A percentile compares a stretch with the other conserved stretches of the same genome.
Evolutionary conservation across 2,329 filamentous ascomycete species (phyloP).

Genomic region (Didymella pinodella): DNA sequence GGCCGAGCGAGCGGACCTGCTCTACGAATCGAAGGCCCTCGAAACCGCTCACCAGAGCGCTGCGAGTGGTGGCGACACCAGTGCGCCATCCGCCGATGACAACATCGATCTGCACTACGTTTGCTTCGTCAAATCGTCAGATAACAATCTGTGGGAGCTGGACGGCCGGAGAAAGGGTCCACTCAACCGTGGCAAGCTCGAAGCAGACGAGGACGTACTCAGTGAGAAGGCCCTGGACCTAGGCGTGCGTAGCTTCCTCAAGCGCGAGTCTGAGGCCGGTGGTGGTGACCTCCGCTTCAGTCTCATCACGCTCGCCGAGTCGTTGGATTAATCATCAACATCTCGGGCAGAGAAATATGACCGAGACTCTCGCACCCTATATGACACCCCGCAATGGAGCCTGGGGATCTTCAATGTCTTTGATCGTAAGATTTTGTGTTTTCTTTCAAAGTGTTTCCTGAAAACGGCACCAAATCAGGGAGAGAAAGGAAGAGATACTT

Average conservation of each 20-base stretch:
- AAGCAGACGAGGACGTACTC: slow-evolving; percentile 58
- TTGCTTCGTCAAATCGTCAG: slow-evolving; percentile 81
- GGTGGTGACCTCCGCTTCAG: slow-evolving; percentile 70
- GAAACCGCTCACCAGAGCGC: slow-evolving; percentile 81
- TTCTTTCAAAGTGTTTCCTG: too few relatives aligned
- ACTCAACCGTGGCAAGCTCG: slow-evolving; percentile 64
- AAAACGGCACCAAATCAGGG: too few relatives aligned
- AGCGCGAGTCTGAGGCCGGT: slow-evolving; percentile 62
- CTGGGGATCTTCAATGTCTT: too few relatives aligned
- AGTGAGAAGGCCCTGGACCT: slow-evolving; percentile 77
- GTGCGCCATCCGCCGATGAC: slow-evolving; percentile 78
- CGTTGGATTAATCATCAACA: slow-evolving; percentile 53
- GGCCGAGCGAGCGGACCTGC: slow-evolving; percentile 70
- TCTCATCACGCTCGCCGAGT: slow-evolving; percentile 67
- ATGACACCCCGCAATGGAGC: too few relatives aligned
- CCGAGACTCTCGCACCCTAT: not conserved
- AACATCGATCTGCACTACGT: slow-evolving; percentile 95
- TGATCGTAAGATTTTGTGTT: too few relatives aligned
- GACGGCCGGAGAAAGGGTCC: slow-evolving; percentile 79
- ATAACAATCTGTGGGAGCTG: slow-evolving; percentile 78
- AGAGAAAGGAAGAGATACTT: too few relatives aligned
- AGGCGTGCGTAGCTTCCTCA: slow-evolving; percentile 70
- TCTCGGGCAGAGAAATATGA: not conserved
- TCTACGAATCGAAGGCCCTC: slow-evolving; percentile 79
- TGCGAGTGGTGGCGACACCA: slow-evolving; percentile 78